Evolutionary conservation across 441 rosid genomes (phyloP).

Genomic region (Syzygium malaccense): DNA sequence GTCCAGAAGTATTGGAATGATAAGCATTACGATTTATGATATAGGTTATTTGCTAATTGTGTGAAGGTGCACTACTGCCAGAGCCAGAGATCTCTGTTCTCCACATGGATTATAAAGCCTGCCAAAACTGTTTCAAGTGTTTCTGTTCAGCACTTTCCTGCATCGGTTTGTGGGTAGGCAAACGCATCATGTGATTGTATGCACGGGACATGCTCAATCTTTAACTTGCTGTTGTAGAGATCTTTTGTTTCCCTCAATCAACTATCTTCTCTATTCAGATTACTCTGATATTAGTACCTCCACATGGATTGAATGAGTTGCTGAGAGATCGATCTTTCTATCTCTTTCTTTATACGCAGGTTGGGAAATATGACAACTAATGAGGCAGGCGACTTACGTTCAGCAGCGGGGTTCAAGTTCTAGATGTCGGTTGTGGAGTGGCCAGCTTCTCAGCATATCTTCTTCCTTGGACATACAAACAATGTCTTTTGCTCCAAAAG

Average conservation of each 20-base stretch:
- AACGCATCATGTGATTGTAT: background rate
- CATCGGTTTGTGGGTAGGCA: background rate
- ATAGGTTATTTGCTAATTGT: background rate
- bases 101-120: too few species aligned
- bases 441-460: constrained; percentile 97
- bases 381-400: constrained; percentile 71
- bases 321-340: background rate
- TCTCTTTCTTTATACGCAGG: constrained; percentile 32
- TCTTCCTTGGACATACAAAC: constrained; percentile 74
- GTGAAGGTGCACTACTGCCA: background rate
- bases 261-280: background rate
- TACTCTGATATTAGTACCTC: background rate
- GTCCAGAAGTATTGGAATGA: background rate
- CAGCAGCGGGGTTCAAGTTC: constrained; percentile 81
- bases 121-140: background rate
- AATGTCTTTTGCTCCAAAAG: constrained; percentile 96
- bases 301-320: background rate
- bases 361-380: constrained; percentile 74
- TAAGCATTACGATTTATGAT: background rate
- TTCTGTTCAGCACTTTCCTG: background rate
- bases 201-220: background rate
- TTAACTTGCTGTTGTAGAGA: background rate
- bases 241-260: background rate
- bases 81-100: background rate
- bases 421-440: constrained; percentile 98